Percentiles rank a stretch among this genome's conserved stretches.
These are phyloP conservation scores for Alternaria angustiovoidea DNA, from an alignment of 2,329 filamentous ascomycete species.

Conservation along the genomic window DNA sequence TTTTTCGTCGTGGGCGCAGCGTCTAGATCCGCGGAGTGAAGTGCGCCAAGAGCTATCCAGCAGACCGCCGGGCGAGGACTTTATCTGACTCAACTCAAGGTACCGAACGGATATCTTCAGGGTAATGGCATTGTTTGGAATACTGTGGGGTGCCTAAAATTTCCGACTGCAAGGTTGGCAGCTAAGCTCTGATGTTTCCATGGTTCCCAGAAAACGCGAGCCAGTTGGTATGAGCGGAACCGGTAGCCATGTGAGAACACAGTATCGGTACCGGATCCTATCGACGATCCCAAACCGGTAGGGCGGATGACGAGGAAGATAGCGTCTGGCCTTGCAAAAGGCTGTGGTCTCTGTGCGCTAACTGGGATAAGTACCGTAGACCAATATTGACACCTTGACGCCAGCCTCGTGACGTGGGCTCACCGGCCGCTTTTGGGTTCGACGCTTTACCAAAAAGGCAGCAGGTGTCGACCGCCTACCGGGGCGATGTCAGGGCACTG, in stretches of 20 bases:
- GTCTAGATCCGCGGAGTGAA: slow-evolving; percentile 2
- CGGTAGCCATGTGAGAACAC: slow-evolving; percentile 10
- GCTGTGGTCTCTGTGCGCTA: slow-evolving; percentile 5
- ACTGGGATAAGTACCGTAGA: slow-evolving; percentile 2
- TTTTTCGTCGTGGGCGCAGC: slow-evolving; percentile 5
- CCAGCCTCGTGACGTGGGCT: slow-evolving; percentile 8
- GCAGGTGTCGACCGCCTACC: background rate
- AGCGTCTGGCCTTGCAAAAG: slow-evolving; percentile 1
- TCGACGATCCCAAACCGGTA: slow-evolving; percentile 9
- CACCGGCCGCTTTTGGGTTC: slow-evolving; percentile 5
- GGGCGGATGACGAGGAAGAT: slow-evolving; percentile 9
- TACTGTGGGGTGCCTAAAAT: background rate
- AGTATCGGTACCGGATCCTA: background rate
- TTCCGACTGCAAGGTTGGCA: slow-evolving; percentile 2
- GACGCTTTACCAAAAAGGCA: background rate
- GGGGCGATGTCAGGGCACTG: background rate
- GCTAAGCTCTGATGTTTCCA: slow-evolving; percentile 3
- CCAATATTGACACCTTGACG: slow-evolving; percentile 9
- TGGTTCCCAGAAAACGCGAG: background rate
- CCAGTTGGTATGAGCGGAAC: slow-evolving; percentile 6
- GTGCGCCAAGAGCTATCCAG: slow-evolving; percentile 1
- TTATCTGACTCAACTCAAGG: background rate
- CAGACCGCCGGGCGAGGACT: background rate
- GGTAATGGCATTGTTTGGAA: background rate
- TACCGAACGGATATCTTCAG: background rate